Conservation (phyloP, 176 grass and related monocot genomes). For the Guadua angustifolia region DNA sequence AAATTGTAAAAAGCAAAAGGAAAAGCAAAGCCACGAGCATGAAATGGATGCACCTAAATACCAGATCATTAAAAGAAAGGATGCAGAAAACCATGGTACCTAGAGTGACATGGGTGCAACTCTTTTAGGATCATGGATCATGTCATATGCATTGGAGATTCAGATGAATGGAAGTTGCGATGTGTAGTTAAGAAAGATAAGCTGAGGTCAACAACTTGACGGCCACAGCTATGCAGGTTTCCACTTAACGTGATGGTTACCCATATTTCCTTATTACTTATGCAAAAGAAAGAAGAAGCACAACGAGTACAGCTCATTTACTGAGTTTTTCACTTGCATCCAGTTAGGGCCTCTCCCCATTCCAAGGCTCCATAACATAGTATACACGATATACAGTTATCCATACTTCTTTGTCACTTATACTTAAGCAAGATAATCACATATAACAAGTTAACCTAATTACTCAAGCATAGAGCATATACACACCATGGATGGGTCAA, state of each 20-base stretch:
- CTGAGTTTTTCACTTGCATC: slow-evolving; percentile 5
- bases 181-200: not conserved
- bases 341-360: not conserved
- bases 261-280: not conserved
- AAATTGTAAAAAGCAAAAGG: slow-evolving; percentile 7
- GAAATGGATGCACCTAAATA: slow-evolving; percentile 11
- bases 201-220: not conserved
- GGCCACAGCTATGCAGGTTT: not conserved
- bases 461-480: slow-evolving; percentile 3
- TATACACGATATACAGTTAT: not conserved
- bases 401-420: slow-evolving; percentile 17
- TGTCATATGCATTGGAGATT: not conserved
- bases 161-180: not conserved
- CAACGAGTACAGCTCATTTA: too few species aligned
- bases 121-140: not conserved
- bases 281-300: slow-evolving; percentile 9
- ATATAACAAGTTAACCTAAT: slow-evolving; percentile 13
- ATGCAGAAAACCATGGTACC: not conserved
- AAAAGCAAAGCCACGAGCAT: not conserved
- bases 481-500: slow-evolving; percentile 86
- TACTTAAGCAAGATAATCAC: slow-evolving; percentile 30
- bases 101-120: not conserved
- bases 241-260: not conserved
- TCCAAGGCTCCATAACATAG: not conserved
- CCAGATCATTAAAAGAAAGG: not conserved